Evolutionary conservation across 2,329 filamentous ascomycete species (phyloP).

Genomic region (Alternaria atra): DNA sequence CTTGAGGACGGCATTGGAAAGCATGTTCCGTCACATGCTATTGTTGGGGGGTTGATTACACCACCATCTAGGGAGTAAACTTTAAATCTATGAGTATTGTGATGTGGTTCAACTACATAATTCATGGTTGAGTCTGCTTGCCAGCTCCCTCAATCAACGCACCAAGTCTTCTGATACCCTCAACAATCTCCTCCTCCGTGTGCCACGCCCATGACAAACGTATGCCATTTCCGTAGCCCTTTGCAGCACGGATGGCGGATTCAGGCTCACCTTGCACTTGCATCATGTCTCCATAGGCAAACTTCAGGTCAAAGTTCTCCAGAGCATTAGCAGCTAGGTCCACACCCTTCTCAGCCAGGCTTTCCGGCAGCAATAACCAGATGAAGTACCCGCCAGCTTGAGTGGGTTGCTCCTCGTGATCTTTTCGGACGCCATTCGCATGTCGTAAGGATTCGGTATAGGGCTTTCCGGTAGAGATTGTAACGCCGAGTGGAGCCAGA

Average conservation of each 20-base stretch:
- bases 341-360: not conserved
- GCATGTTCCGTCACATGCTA: not conserved
- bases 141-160: conserved; percentile 6
- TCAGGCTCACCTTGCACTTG: conserved; percentile 52
- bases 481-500: conserved; percentile 57
- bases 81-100: not conserved
- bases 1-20: conserved; percentile 22
- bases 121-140: not conserved
- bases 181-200: conserved; percentile 18
- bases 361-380: not conserved
- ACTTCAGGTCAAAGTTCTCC: conserved; percentile 67
- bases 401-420: not conserved
- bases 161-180: conserved; percentile 20
- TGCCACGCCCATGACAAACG: conserved; percentile 29
- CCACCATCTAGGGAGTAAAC: not conserved
- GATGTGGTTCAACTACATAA: not conserved
- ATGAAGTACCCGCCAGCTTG: not conserved
- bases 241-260: conserved; percentile 10
- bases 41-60: conserved; percentile 30
- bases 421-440: not conserved
- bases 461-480: not conserved
- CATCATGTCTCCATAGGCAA: conserved; percentile 74
- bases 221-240: conserved; percentile 22
- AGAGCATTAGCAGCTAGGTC: conserved; percentile 55
- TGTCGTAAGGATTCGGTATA: not conserved